Conservation (phyloP, 2,329 filamentous ascomycete genomes). For the Apiospora arundinis region DNA sequence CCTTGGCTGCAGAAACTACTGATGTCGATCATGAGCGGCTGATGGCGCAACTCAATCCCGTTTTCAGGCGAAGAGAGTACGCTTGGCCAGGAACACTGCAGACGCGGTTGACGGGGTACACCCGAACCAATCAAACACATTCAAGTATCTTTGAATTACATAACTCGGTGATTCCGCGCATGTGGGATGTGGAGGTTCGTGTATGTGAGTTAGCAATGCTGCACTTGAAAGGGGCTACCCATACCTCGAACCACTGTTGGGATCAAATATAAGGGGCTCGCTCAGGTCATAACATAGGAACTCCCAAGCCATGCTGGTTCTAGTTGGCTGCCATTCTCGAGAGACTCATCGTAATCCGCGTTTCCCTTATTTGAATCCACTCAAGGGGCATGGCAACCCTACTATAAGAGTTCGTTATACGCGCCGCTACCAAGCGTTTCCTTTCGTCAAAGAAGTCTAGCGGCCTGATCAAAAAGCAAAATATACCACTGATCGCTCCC, state of each 20-base stretch:
- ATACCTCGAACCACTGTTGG: neutral
- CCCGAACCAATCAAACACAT: neutral
- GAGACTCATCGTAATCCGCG: neutral
- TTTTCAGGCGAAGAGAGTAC: neutral
- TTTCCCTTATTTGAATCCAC: too few species aligned
- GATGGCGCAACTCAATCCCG: too few species aligned
- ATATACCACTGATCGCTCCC: slow-evolving; percentile 16
- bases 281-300: too few species aligned
- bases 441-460: slow-evolving; percentile 28
- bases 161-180: neutral
- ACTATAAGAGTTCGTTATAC: too few species aligned
- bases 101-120: neutral
- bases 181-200: neutral
- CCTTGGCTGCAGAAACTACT: neutral
- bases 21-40: neutral
- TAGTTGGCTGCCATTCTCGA: too few species aligned
- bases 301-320: too few species aligned
- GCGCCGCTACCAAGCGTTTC: slow-evolving; percentile 8
- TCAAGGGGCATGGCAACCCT: neutral
- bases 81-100: neutral
- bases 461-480: slow-evolving; percentile 19
- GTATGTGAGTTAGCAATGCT: neutral
- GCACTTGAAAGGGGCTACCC: neutral
- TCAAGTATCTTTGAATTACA: neutral
- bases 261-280: neutral